phyloP scores from a whole-genome alignment of 1,284 basidiomycete genomes.

The Phylloboletellus chloephorus region DNA sequence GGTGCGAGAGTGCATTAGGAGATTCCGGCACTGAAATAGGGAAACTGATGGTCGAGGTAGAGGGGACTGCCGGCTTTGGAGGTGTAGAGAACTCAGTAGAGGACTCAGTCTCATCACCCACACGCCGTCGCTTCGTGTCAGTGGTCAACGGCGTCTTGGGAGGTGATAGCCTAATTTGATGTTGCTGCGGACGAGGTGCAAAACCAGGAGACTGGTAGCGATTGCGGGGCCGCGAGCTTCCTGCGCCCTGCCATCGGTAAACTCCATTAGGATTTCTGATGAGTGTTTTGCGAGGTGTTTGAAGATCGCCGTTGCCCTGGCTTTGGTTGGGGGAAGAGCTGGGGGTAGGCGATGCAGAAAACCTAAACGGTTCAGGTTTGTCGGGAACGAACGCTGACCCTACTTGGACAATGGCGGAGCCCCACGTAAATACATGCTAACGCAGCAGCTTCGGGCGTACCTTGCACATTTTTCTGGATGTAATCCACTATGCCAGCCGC shows the following conservation, averaged over 20 bases:
- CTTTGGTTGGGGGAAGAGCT: constrained; percentile 36
- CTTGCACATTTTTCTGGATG: constrained; percentile 40
- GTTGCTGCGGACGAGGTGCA: constrained; percentile 41
- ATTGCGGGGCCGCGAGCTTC: constrained; percentile 59
- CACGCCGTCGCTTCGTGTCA: constrained; percentile 57
- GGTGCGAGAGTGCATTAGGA: constrained; percentile 7
- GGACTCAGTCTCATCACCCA: constrained; percentile 41
- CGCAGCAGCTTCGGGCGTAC: constrained; percentile 21
- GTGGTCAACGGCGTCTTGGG: constrained; percentile 36
- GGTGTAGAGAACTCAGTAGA: constrained; percentile 31
- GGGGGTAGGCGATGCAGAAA: constrained; percentile 46
- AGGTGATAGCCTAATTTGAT: constrained; percentile 36
- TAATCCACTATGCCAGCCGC: constrained; percentile 52
- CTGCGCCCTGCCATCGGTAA: constrained; percentile 64
- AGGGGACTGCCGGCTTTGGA: constrained; percentile 27
- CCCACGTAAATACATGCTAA: constrained; percentile 12
- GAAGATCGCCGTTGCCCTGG: constrained; percentile 14
- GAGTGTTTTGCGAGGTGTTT: constrained; percentile 46
- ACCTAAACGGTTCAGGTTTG: constrained; percentile 51
- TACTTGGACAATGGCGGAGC: constrained; percentile 13
- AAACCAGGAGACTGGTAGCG: constrained; percentile 67
- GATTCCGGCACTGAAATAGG: constrained; percentile 16
- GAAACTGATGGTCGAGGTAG: constrained; percentile 24
- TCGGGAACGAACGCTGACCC: constrained; percentile 32
- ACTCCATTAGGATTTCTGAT: constrained; percentile 65